Evolutionary conservation across 2,329 filamentous ascomycete species (phyloP).

Genomic region (Pseudomassariella vexata): DNA sequence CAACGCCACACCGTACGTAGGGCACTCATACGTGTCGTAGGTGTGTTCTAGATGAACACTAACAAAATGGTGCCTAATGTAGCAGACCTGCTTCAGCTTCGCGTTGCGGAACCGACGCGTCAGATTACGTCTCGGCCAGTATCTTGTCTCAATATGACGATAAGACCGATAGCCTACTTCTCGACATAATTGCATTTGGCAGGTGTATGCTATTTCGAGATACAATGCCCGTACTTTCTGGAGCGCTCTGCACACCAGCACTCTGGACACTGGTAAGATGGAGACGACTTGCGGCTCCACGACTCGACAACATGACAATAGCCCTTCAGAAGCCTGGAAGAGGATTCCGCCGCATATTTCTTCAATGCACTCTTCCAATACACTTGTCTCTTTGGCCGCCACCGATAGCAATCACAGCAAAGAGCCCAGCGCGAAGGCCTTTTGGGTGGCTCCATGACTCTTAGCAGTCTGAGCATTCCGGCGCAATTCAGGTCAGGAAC

Average conservation of each 20-base stretch:
- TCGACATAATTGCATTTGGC: not conserved
- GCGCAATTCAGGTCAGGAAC: conserved; percentile 1
- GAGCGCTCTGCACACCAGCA: not conserved
- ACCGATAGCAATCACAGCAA: conserved; percentile 2
- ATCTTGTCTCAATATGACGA: not conserved
- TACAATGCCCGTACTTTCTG: not conserved
- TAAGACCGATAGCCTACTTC: not conserved
- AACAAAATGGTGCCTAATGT: no score
- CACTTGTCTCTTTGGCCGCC: not conserved
- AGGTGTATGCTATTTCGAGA: not conserved
- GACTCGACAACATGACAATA: not conserved
- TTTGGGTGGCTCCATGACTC: not conserved
- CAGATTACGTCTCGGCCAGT: not conserved
- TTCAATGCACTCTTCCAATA: not conserved
- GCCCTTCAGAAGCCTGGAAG: conserved; percentile 1
- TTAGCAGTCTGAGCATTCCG: not conserved
- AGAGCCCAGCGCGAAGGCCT: not conserved
- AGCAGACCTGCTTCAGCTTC: no score
- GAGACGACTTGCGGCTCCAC: not conserved
- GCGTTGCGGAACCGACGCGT: no score
- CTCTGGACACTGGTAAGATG: not conserved
- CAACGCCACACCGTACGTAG: no score
- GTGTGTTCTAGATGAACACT: no score
- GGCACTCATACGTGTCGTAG: no score
- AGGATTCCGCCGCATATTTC: not conserved